Base-by-base conservation (phyloP, 2,329 filamentous ascomycete species). In the Pseudocercospora crystallina region DNA sequence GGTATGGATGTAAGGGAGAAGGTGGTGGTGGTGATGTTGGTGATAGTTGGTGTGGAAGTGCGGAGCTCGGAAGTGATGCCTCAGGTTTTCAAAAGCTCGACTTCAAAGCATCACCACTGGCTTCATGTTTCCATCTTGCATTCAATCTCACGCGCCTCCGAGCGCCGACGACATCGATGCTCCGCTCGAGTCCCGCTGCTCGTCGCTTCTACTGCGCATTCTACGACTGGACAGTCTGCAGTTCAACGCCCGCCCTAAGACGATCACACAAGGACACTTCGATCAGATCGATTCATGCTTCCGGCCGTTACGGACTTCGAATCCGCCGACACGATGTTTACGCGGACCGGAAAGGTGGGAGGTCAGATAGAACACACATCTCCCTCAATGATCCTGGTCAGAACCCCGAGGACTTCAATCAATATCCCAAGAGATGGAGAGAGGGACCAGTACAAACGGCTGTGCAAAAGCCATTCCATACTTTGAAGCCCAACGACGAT, bases 151-250 rank as follows among this genome's bases (percentile, higher is more conserved):
- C 20, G 20, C 20, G 20, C 20, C 33, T 35, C 12, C 8, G 33
- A 14, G 12, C 33, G 17, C 13, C 44, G 26, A 47, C 20, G 14
- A n/a, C 20, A 32, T 40, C 20, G 32, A 52, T 55, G 52, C 43
- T 40, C 17, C 43, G 44, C 1, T 46, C 45, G 35, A 45, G 37
- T 13, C 20, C 44, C 10, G 62, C 61, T 30, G 56, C 59, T n/a
- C 47, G 62, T 37, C 70, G 69, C 59, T 76, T 77, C 63, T 75
- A 73, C 60, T 63, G 65, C 10, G 67, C 68, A 44, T 76, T 76
- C 58, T 75, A 74, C 61, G 65, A 63, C 59, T 77, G 72, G 73
- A 71, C 57, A 48, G 47, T 70, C 50, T 58, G 68, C 40, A 56
- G 33, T 13, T 40, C 47, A 8, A 17, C 40, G 8, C n/a, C 43